Conservation (phyloP, 305 asterid species). For the Fraxinus albicans region DNA sequence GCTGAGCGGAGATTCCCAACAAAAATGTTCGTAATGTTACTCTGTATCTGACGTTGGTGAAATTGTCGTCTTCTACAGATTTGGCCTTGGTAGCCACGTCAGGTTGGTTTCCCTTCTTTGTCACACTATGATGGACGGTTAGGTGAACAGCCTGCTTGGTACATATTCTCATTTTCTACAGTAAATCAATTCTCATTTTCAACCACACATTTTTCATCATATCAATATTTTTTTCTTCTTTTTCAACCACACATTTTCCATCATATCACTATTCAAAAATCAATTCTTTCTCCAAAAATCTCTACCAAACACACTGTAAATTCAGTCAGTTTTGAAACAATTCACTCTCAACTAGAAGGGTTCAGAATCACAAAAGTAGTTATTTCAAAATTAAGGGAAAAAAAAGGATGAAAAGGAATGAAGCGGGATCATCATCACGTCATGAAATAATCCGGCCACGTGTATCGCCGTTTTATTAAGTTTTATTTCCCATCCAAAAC, state of each 20-base stretch:
- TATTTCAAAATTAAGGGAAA: too few relatives aligned
- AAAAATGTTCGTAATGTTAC: not conserved
- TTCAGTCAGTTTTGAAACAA: too few relatives aligned
- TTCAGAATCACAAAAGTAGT: too few relatives aligned
- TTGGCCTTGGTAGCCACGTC: not conserved
- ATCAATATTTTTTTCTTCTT: too few relatives aligned
- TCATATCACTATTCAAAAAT: too few relatives aligned
- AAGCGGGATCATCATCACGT: not conserved
- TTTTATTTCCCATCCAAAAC: constrained; percentile 4
- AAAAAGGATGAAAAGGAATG: not conserved
- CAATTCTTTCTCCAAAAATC: too few relatives aligned
- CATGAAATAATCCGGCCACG: not conserved
- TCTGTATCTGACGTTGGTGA: not conserved
- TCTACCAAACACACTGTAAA: too few relatives aligned
- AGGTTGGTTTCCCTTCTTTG: not conserved
- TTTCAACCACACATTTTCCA: too few relatives aligned
- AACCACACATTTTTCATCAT: too few relatives aligned
- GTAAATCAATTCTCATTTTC: too few relatives aligned
- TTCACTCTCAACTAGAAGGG: too few relatives aligned
- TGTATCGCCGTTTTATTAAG: not conserved
- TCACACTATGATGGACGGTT: not conserved
- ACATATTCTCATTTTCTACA: too few relatives aligned
- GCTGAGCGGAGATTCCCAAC: constrained; percentile 43
- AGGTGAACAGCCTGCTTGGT: not conserved
- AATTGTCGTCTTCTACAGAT: not conserved